Evolutionary conservation across 768 basidiomycete species (phyloP).

Genomic region (Tylopilus cervinicoccineus): DNA sequence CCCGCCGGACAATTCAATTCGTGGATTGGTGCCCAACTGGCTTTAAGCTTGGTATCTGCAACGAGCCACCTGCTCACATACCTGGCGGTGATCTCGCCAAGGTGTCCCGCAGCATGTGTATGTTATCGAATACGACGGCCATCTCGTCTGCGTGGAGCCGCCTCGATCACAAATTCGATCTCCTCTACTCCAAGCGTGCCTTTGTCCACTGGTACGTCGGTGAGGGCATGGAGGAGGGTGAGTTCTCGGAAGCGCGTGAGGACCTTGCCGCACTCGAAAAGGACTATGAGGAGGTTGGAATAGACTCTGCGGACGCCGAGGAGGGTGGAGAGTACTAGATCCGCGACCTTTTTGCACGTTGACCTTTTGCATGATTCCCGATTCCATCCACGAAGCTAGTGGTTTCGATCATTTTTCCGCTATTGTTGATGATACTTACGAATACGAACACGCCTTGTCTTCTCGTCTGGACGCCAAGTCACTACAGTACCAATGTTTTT

Average conservation of each 20-base stretch:
- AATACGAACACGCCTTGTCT: constrained; percentile 9
- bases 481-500: too few relatives aligned
- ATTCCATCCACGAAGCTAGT: constrained; percentile 28
- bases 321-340: constrained; percentile 47
- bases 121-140: constrained; percentile 72
- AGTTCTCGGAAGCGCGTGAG: constrained; percentile 98
- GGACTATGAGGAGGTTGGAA: constrained; percentile 86
- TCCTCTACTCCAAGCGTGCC: constrained; percentile 66
- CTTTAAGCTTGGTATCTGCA: constrained; percentile 77
- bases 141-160: constrained; percentile 75
- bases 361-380: constrained; percentile 16
- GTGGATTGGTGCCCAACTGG: constrained; percentile 81
- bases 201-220: constrained; percentile 65
- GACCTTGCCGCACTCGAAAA: constrained; percentile 99
- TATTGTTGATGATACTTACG: constrained; percentile 34
- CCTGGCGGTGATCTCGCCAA: constrained; percentile 76
- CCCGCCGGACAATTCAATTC: constrained; percentile 74
- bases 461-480: too few relatives aligned
- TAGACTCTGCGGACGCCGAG: constrained; percentile 47
- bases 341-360: constrained; percentile 4
- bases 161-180: constrained; percentile 74
- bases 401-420: constrained; percentile 26
- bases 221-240: constrained; percentile 86
- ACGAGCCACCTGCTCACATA: constrained; percentile 71
- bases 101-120: constrained; percentile 72